Evolutionary conservation across 2,329 filamentous ascomycete genomes (phyloP).

Genomic region (Epichloe typhina): DNA sequence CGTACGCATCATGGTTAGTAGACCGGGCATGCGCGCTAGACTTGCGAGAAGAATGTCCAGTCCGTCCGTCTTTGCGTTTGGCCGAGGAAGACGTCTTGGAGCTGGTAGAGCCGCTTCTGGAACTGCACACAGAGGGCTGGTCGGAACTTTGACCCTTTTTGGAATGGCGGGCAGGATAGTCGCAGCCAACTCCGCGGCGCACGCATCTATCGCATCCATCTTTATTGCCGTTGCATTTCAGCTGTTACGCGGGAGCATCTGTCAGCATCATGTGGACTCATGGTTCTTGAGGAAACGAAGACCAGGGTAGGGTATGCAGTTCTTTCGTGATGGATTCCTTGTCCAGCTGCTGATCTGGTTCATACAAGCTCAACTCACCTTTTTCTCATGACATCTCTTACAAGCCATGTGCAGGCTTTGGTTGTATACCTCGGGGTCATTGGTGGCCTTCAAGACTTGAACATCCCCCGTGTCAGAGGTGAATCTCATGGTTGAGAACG

Average conservation of each 20-base stretch:
- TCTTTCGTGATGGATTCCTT: too few species aligned
- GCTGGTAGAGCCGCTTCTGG: background rate
- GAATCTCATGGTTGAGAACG: background rate
- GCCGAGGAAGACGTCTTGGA: background rate
- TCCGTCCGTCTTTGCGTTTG: background rate
- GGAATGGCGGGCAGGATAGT: conserved; percentile 22
- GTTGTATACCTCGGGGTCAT: conserved; percentile 22
- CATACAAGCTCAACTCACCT: conserved; percentile 14
- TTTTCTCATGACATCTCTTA: conserved; percentile 27
- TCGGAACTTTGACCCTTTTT: conserved; percentile 15
- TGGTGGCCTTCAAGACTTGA: conserved; percentile 22
- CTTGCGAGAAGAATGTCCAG: background rate
- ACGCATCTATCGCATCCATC: conserved; percentile 23
- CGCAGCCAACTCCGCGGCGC: conserved; percentile 17
- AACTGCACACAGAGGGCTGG: background rate
- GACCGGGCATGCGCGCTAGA: background rate
- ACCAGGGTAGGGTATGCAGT: too few species aligned
- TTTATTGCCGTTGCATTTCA: conserved; percentile 26
- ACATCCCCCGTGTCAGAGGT: conserved; percentile 15
- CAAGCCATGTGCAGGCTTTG: conserved; percentile 26
- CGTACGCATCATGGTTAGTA: background rate
- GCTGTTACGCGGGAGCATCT: conserved; percentile 9
- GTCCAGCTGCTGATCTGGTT: too few species aligned
- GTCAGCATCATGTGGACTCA: background rate
- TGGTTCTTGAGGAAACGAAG: background rate